These are phyloP conservation scores for Isochrysis galbana DNA, from an alignment of 78 protist genomes.

Conservation along the genomic window DNA sequence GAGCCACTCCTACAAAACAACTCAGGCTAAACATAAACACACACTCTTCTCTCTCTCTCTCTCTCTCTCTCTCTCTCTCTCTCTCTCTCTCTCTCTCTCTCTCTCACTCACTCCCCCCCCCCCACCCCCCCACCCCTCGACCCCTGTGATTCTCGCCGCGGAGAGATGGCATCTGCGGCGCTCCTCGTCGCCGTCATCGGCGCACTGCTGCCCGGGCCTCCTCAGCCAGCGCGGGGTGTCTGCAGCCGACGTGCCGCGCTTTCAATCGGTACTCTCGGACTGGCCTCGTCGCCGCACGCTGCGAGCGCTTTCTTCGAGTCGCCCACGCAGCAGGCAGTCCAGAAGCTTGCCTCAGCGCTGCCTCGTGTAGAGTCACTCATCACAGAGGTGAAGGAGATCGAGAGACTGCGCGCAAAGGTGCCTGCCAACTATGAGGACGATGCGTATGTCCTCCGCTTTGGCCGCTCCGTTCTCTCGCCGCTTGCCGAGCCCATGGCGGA, in stretches of 20 bases:
- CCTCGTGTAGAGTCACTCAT: background rate
- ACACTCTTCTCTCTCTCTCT: too few species aligned
- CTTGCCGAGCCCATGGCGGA: background rate
- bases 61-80: too few species aligned
- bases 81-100: too few species aligned
- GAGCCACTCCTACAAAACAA: too few species aligned
- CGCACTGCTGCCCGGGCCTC: too few species aligned
- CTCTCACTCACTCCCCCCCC: too few species aligned
- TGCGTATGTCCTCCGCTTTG: slow-evolving; percentile 2
- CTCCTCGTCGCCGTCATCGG: too few species aligned
- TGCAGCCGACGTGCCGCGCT: background rate
- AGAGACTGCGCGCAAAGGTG: background rate
- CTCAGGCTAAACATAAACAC: too few species aligned
- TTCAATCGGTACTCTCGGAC: background rate
- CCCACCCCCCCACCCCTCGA: too few species aligned
- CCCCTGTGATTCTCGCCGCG: too few species aligned
- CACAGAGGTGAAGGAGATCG: background rate
- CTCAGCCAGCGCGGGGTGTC: too few species aligned
- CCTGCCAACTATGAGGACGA: background rate
- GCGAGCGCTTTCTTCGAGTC: background rate
- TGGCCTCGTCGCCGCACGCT: background rate
- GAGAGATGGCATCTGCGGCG: too few species aligned
- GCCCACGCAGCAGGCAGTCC: background rate
- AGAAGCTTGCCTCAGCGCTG: background rate
- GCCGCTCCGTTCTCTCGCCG: background rate